Conservation (phyloP, 345 rosid species). For the Eucalyptus polybractea region DNA sequence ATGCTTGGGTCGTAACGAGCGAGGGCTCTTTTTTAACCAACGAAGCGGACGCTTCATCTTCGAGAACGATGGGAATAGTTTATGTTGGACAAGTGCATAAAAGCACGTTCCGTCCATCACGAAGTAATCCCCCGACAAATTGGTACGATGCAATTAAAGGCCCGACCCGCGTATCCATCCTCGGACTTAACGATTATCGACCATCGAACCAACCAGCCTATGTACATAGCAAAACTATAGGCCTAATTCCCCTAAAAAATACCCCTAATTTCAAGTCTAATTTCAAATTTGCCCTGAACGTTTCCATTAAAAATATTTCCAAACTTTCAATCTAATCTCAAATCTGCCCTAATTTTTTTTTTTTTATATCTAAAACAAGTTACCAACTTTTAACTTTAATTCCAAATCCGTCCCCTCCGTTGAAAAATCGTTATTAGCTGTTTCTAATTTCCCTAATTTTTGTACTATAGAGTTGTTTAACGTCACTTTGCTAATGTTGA, state of each 20-base stretch:
- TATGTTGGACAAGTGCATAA: background rate
- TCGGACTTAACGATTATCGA: background rate
- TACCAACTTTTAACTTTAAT: background rate
- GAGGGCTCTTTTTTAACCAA: background rate
- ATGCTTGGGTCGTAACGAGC: background rate
- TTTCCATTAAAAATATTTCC: no score
- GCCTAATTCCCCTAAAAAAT: background rate
- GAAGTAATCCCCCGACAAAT: background rate
- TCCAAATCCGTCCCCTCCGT: accelerated
- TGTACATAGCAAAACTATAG: background rate
- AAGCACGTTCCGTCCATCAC: background rate
- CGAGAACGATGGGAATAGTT: background rate
- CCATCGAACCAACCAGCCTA: background rate
- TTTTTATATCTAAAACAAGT: accelerated
- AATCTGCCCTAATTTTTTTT: accelerated
- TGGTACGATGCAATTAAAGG: background rate
- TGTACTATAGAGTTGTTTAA: accelerated
- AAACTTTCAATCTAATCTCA: background rate
- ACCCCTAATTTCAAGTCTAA: background rate
- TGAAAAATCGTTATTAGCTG: accelerated
- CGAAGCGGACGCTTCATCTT: background rate
- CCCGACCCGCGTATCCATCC: background rate
- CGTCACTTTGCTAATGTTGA: background rate
- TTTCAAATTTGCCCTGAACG: background rate
- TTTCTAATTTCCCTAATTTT: background rate